phyloP scores from a whole-genome alignment of 2,329 filamentous ascomycete species.

The Clarireedia hainanense region DNA sequence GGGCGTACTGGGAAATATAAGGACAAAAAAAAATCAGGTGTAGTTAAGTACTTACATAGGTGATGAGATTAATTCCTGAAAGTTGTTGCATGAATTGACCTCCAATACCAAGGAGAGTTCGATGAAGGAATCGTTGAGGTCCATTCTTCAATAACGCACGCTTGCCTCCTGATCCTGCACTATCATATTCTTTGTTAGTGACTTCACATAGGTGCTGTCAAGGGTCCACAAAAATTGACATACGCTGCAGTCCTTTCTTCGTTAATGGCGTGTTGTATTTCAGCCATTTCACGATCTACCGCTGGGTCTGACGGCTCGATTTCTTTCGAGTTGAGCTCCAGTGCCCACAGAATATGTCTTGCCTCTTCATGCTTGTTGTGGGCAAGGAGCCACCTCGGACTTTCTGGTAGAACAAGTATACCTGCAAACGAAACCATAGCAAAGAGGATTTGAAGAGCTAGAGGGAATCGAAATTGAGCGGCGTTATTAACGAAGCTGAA shows the following conservation, averaged over 20 bases:
- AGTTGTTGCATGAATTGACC: slow-evolving; percentile 47
- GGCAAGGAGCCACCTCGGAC: slow-evolving; percentile 39
- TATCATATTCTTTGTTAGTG: no score
- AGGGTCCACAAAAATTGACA: no score
- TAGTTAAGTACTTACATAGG: slow-evolving; percentile 22
- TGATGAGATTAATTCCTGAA: slow-evolving; percentile 36
- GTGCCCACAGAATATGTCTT: slow-evolving; percentile 34
- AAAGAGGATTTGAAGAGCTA: slow-evolving; percentile 51
- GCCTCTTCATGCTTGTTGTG: slow-evolving; percentile 39
- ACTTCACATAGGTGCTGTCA: no score
- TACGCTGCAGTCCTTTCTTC: slow-evolving; percentile 35
- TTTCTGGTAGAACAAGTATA: slow-evolving; percentile 46
- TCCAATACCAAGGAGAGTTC: slow-evolving; percentile 42
- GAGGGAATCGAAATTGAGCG: slow-evolving; percentile 52
- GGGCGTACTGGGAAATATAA: slow-evolving; percentile 29
- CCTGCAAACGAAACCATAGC: slow-evolving; percentile 49
- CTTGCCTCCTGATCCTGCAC: slow-evolving; percentile 25
- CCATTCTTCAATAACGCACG: slow-evolving; percentile 40
- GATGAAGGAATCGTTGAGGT: slow-evolving; percentile 43
- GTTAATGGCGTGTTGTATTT: slow-evolving; percentile 53
- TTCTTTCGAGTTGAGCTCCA: slow-evolving; percentile 27
- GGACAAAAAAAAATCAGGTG: not conserved
- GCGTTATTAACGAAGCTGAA: slow-evolving; percentile 43
- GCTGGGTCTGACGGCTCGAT: slow-evolving; percentile 40
- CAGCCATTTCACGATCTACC: slow-evolving; percentile 43